A percentile compares a stretch with the other conserved stretches of the same genome.
Conservation (phyloP, 2,329 filamentous ascomycete species). For the Claviceps paspali region DNA sequence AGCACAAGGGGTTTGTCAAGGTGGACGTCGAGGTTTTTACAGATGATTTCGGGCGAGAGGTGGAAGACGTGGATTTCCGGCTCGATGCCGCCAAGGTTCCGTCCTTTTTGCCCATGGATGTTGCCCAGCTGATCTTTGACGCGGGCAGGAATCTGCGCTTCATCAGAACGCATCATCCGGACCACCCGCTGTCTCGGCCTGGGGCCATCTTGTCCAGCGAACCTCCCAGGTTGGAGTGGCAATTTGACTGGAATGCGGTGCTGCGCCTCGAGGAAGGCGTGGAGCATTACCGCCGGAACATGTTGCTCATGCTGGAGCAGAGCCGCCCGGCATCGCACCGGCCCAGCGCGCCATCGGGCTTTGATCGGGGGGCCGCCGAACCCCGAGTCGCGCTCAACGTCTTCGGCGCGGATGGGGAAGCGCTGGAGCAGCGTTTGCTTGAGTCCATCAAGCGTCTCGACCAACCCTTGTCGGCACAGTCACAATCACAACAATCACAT, state of each 20-base stretch:
- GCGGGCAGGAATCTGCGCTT: conserved; percentile 63
- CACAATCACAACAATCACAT: conserved; percentile 7
- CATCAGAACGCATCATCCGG: conserved; percentile 52
- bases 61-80: conserved; percentile 43
- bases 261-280: conserved; percentile 47
- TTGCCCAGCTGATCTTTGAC: conserved; percentile 61
- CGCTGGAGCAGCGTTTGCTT: conserved; percentile 32
- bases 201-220: conserved; percentile 28
- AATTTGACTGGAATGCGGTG: conserved; percentile 58
- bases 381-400: conserved; percentile 20
- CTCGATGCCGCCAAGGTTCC: conserved; percentile 54
- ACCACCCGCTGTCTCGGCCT: conserved; percentile 50
- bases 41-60: conserved; percentile 44
- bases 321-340: conserved; percentile 1
- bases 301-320: conserved; percentile 13
- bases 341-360: background rate
- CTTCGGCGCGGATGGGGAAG: conserved; percentile 31
- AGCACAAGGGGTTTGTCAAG: conserved; percentile 43
- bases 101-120: conserved; percentile 53
- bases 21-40: conserved; percentile 37
- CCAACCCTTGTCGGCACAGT: conserved; percentile 15
- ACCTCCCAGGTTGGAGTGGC: conserved; percentile 49
- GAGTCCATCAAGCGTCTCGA: conserved; percentile 33
- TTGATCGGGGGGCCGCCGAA: conserved; percentile 4
- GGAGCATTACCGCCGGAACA: conserved; percentile 16